Conservation (phyloP, 176 grass and related monocot species). For the barley (Hordeum vulgare) region MorexV3_pseudomolecules_assembly NC_058519.1:517676649-517677148, state of each 20-base stretch:
- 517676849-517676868: not conserved
- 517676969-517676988: not conserved
- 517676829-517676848: not conserved
- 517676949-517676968: not conserved
- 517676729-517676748: not conserved
- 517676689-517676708: slow-evolving; percentile 5
- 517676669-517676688: too few relatives aligned
- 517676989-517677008: not conserved
- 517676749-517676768: not conserved
- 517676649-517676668: too few relatives aligned
- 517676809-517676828: slow-evolving; percentile 1
- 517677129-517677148: slow-evolving; percentile 60
- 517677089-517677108: slow-evolving; percentile 59
- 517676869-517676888: not conserved
- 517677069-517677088: slow-evolving; percentile 63
- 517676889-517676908: slow-evolving; percentile 8
- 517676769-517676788: not conserved
- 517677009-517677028: not conserved
- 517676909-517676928: not conserved
- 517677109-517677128: slow-evolving; percentile 64
- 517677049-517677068: slow-evolving; percentile 18
- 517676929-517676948: not conserved
- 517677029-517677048: not conserved
- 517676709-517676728: not conserved
- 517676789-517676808: not conserved